Conservation (phyloP, 140 eudicot species). For the Bidens hawaiensis region DNA sequence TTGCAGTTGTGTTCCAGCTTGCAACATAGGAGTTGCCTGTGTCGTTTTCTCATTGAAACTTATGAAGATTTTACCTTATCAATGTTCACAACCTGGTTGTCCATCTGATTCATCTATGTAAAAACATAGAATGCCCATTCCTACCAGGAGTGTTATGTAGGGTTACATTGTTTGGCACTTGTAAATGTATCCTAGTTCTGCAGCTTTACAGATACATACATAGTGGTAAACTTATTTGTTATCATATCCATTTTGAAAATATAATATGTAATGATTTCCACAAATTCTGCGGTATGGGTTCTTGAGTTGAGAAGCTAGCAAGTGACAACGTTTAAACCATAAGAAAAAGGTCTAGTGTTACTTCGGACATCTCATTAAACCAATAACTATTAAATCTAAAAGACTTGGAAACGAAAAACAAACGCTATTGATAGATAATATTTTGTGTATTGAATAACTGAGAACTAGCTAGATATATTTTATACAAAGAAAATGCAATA, state of each 20-base stretch:
- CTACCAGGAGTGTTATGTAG: conserved; percentile 33
- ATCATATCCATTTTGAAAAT: conserved; percentile 7
- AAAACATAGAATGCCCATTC: conserved; percentile 31
- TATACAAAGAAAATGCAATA: too few species aligned
- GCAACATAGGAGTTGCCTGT: conserved; percentile 27
- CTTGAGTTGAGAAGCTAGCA: background rate
- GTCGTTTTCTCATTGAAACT: conserved; percentile 18
- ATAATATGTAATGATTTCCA: background rate
- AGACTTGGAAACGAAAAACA: too few species aligned
- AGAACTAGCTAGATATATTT: too few species aligned
- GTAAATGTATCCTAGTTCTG: conserved; percentile 22
- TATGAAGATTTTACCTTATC: conserved; percentile 19
- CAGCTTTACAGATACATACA: conserved; percentile 9
- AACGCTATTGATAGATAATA: too few species aligned
- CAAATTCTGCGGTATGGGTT: conserved; percentile 7
- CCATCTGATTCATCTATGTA: conserved; percentile 8
- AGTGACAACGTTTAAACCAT: background rate
- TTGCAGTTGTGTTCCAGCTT: conserved; percentile 34
- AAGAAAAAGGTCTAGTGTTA: too few species aligned
- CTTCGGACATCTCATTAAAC: too few species aligned
- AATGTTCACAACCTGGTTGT: conserved; percentile 1
- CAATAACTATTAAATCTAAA: too few species aligned
- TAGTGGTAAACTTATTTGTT: conserved; percentile 10
- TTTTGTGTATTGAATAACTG: too few species aligned
- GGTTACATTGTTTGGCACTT: conserved; percentile 30